Evolutionary conservation across 129 eudicot genomes (phyloP).

Genomic region (Solidago caesia): DNA sequence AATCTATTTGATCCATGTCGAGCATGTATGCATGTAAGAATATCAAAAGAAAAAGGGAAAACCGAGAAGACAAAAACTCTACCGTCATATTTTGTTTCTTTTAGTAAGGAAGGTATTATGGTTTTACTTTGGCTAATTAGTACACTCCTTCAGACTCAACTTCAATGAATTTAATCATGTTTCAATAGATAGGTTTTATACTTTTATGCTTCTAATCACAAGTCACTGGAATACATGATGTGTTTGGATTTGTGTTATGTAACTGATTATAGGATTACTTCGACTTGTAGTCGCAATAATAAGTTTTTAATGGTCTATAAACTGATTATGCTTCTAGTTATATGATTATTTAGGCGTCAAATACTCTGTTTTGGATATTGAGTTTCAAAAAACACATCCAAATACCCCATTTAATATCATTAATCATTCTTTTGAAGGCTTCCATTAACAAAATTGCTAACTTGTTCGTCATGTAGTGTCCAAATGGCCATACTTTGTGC

Average conservation of each 20-base stretch:
- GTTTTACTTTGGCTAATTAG: not conserved
- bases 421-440: not conserved
- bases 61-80: not conserved
- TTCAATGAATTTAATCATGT: not conserved
- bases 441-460: not conserved
- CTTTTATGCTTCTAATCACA: not conserved
- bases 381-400: not conserved
- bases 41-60: not conserved
- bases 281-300: not conserved
- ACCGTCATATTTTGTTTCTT: not conserved
- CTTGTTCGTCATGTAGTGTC: slow-evolving; percentile 33
- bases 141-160: not conserved
- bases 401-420: not conserved
- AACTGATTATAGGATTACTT: not conserved
- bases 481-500: slow-evolving; percentile 52
- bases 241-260: not conserved
- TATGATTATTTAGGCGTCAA: not conserved
- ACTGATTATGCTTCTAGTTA: not conserved
- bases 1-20: not conserved
- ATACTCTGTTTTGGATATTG: not conserved
- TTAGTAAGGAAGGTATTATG: not conserved
- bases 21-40: not conserved
- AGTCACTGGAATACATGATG: not conserved
- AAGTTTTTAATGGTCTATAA: not conserved
- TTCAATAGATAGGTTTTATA: not conserved